Conservation (phyloP, 148 eudicot genomes). For the Fagopyrum esculentum region DNA sequence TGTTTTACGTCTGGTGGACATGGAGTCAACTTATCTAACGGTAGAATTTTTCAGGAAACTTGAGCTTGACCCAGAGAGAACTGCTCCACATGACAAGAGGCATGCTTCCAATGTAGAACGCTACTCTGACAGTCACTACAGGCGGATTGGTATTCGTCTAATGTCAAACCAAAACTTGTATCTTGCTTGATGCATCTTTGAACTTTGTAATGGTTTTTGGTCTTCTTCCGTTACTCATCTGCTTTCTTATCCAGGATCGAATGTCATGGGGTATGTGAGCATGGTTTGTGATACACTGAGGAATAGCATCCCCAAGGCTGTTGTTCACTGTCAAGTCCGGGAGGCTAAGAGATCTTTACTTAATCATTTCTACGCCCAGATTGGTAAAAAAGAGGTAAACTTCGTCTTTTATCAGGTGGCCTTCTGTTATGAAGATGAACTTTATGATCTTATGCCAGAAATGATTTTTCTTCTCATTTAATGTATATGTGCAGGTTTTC, state of each 20-base stretch:
- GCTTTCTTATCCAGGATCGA: conserved; percentile 48
- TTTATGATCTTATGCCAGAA: not conserved
- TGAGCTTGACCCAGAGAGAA: conserved; percentile 71
- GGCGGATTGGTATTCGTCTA: conserved; percentile 61
- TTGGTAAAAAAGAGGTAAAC: conserved; percentile 81
- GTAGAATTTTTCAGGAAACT: conserved; percentile 94
- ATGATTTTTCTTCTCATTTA: not conserved
- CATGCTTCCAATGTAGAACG: conserved; percentile 55
- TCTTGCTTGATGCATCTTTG: not conserved
- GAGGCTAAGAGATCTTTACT: conserved; percentile 80
- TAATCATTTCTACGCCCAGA: conserved; percentile 64
- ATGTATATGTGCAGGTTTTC: not conserved
- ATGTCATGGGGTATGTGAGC: conserved; percentile 72
- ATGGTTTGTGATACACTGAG: conserved; percentile 86
- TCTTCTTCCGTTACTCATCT: not conserved
- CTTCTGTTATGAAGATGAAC: not conserved
- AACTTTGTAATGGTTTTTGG: conserved; percentile 26
- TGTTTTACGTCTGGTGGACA: conserved; percentile 81
- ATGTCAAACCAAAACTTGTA: not conserved
- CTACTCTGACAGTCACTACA: conserved; percentile 65
- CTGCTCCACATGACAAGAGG: not conserved
- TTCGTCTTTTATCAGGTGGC: not conserved
- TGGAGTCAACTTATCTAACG: conserved; percentile 93
- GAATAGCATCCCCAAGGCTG: conserved; percentile 84
- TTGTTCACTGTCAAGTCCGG: conserved; percentile 87